Percentiles rank a stretch among this genome's conserved stretches.
These are phyloP conservation scores for Domatiomyces globalis DNA, from an alignment of 2,329 filamentous ascomycete species.

Conservation along the genomic window DNA sequence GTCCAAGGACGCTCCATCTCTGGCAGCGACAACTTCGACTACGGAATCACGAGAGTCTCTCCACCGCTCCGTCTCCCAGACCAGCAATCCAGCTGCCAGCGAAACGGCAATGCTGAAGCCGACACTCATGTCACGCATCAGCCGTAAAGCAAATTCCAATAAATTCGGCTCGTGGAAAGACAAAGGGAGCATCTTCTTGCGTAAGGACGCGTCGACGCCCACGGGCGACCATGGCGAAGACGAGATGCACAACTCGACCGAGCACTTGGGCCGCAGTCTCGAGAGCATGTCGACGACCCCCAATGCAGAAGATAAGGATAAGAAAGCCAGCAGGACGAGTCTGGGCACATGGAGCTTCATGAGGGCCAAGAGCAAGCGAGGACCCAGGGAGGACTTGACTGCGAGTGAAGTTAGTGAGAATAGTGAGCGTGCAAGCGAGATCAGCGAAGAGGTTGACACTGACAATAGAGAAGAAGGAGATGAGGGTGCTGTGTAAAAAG, in stretches of 20 bases:
- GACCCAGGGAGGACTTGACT: constrained; percentile 13
- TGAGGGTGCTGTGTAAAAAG: neutral
- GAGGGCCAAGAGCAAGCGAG: constrained; percentile 25
- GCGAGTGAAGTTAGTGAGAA: constrained; percentile 26
- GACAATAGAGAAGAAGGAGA: constrained; percentile 19
- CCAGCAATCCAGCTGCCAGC: constrained; percentile 27
- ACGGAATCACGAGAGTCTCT: constrained; percentile 35
- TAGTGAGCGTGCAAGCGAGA: constrained; percentile 31
- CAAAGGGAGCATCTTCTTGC: constrained; percentile 31
- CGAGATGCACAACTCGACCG: constrained; percentile 21
- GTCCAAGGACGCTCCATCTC: constrained; percentile 31
- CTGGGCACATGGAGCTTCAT: constrained; percentile 32
- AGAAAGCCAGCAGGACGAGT: constrained; percentile 30
- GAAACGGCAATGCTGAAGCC: constrained; percentile 25
- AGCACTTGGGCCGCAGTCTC: constrained; percentile 17
- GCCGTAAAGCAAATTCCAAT: constrained; percentile 31
- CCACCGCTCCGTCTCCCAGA: constrained; percentile 31
- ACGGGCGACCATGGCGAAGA: constrained; percentile 33
- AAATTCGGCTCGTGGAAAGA: constrained; percentile 40
- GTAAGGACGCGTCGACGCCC: constrained; percentile 29
- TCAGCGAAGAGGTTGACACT: constrained; percentile 29
- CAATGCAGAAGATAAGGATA: constrained; percentile 23
- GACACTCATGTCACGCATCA: constrained; percentile 39
- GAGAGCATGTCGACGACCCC: constrained; percentile 16
- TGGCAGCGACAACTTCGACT: constrained; percentile 26